phyloP scores from a whole-genome alignment of 1,284 basidiomycete species.

The Irpex sp. region DNA sequence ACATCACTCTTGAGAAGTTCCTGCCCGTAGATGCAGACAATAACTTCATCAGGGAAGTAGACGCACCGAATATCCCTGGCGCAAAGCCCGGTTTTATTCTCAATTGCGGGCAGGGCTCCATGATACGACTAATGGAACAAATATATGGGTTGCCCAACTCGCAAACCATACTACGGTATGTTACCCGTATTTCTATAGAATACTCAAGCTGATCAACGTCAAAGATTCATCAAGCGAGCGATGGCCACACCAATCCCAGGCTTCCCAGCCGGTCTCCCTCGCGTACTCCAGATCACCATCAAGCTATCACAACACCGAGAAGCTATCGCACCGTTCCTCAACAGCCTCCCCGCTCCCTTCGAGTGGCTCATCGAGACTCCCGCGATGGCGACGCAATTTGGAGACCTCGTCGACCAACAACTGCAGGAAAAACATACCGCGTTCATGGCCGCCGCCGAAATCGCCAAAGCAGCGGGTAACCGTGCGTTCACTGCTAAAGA shows the following conservation, averaged over 20 bases:
- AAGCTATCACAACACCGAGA: not conserved
- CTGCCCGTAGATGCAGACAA: not conserved
- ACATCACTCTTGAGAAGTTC: not conserved
- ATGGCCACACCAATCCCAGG: not conserved
- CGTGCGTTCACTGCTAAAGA: not conserved
- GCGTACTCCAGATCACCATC: not conserved
- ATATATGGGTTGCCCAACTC: not conserved
- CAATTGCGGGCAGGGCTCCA: not conserved
- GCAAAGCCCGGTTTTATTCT: not conserved
- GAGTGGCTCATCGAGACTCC: slow-evolving; percentile 29
- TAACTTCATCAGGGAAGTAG: not conserved
- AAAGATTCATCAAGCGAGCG: not conserved
- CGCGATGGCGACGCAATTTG: not conserved
- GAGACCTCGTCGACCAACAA: not conserved
- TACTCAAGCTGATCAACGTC: not conserved
- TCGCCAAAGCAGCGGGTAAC: not conserved
- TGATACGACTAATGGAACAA: not conserved
- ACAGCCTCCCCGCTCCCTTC: slow-evolving; percentile 29
- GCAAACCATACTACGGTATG: not conserved
- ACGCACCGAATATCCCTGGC: not conserved
- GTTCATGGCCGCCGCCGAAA: not conserved
- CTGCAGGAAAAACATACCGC: not conserved
- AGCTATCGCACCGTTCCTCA: slow-evolving; percentile 26
- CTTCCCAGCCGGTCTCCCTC: not conserved
- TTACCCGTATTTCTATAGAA: not conserved